Percentiles rank a stretch among this genome's conserved stretches.
phyloP scores from a whole-genome alignment of 148 eudicot species.

The Amaranthus palmeri region DNA sequence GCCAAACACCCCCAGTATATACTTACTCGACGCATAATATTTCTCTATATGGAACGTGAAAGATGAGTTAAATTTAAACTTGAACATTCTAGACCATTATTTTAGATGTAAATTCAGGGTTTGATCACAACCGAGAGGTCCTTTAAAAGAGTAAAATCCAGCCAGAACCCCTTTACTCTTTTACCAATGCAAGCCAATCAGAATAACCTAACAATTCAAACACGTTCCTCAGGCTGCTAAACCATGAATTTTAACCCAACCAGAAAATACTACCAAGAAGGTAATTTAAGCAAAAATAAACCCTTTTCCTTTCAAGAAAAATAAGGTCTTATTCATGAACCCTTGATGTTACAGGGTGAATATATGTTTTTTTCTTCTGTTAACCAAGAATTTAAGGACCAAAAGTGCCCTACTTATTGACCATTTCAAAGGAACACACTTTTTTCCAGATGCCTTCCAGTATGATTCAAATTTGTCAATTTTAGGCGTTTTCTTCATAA shows the following conservation, averaged over 20 bases:
- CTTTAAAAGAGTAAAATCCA: background rate
- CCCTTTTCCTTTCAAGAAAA: background rate
- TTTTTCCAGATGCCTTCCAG: too few species aligned
- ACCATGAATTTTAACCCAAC: too few species aligned
- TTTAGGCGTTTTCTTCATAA: too few species aligned
- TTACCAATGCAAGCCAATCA: background rate
- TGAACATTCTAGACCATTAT: background rate
- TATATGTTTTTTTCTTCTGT: background rate
- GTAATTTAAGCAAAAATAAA: background rate
- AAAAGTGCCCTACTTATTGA: conserved; percentile 11
- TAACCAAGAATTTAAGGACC: background rate
- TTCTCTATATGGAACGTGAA: background rate
- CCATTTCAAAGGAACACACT: background rate
- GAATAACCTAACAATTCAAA: background rate
- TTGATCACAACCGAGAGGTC: too few species aligned
- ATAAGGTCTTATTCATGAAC: conserved; percentile 5
- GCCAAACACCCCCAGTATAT: too few species aligned
- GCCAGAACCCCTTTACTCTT: background rate
- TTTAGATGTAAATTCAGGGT: background rate
- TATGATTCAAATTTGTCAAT: background rate
- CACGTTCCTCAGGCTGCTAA: conserved; percentile 1
- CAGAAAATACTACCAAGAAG: too few species aligned
- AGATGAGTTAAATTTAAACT: too few species aligned
- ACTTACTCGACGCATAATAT: background rate
- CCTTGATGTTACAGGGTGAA: background rate